Evolutionary conservation across 2,329 filamentous ascomycete species (phyloP).

Genomic region (Fonsecaea multimorphosa): DNA sequence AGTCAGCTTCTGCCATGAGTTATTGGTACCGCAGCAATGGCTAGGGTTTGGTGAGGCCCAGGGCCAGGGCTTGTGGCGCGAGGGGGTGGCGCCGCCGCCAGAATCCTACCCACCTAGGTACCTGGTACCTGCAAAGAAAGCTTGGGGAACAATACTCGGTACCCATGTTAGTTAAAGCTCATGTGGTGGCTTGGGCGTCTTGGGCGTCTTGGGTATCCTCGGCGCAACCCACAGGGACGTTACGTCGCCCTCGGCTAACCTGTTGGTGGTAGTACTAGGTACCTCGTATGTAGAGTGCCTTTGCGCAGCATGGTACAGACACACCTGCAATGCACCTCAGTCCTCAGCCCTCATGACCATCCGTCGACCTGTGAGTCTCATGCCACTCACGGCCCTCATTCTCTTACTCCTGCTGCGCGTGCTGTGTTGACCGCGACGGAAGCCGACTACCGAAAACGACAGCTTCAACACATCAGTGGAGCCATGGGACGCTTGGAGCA

Average conservation of each 20-base stretch:
- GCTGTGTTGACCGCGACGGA: not conserved
- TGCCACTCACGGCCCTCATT: not conserved
- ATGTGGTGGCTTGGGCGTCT: not conserved
- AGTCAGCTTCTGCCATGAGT: not conserved
- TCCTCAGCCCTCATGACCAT: not conserved
- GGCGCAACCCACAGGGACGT: not conserved
- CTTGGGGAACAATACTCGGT: not conserved
- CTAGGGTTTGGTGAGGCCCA: not conserved
- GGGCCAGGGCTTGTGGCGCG: not conserved
- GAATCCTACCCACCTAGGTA: not conserved
- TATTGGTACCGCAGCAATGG: not conserved
- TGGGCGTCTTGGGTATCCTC: not conserved
- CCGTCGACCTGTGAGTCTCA: not conserved
- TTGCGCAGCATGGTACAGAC: no score
- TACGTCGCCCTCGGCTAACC: not conserved
- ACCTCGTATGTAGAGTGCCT: no score
- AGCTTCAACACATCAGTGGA: conserved; percentile 15
- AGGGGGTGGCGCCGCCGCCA: conserved; percentile 1
- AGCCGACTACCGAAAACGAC: conserved; percentile 6
- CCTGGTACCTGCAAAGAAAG: no score
- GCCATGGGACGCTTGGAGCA: not conserved
- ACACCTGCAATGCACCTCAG: not conserved
- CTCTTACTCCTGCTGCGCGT: not conserved
- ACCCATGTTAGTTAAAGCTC: not conserved
- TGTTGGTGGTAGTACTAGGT: not conserved